Evolutionary conservation across 257 asterid genomes (phyloP), one percentile per base, ranked within the genome.

Genomic region (Voacanga thouarsii): DNA sequence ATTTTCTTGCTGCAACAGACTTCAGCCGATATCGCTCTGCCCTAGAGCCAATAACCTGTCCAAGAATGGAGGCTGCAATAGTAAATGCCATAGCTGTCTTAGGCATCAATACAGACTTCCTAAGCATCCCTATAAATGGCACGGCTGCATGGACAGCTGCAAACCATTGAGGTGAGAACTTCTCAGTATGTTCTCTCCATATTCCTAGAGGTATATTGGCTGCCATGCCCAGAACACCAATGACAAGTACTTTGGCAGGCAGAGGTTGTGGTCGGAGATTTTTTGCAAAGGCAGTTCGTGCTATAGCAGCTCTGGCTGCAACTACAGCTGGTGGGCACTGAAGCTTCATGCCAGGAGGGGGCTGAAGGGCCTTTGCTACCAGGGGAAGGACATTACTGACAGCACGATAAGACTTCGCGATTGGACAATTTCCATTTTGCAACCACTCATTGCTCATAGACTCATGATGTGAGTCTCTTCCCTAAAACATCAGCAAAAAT

Each of bases 91-190:
- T 94, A 56, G 97, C 98, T 37, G 89, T 72, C 81, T 94, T 94
- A 33, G 98, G 98, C 97, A 94, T 94, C 87, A 94, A 68, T 7
- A 94, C 83, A 0, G 94, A 89, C 84, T 94, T 94, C 88, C 98
- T 90, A 37, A 94, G 92, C 89, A 94, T 90, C 75, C 83, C 98
- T 74, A 94, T 94, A 83, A 94, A 94, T 7, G 98, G 98, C 24
- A 94, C 96, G 37, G 98, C 97, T 21, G 98, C 97, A 75, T 94
- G 98, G 39, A 94, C 97, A 3, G 98, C 97, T 9, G 74, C 89
- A 75, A 94, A 94, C 98, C 98, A 94, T 3, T 96, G 88, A 1
- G 94, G 94, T 0, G 98, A 91, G 83, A 94, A 94, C 80, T 94
- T 94, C 44, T 84, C 81, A 2, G 98, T 94, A 81, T 94, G 97